These are phyloP conservation scores for Rubia balearica DNA, from an alignment of 305 asterid species.

Conservation along the genomic window DNA sequence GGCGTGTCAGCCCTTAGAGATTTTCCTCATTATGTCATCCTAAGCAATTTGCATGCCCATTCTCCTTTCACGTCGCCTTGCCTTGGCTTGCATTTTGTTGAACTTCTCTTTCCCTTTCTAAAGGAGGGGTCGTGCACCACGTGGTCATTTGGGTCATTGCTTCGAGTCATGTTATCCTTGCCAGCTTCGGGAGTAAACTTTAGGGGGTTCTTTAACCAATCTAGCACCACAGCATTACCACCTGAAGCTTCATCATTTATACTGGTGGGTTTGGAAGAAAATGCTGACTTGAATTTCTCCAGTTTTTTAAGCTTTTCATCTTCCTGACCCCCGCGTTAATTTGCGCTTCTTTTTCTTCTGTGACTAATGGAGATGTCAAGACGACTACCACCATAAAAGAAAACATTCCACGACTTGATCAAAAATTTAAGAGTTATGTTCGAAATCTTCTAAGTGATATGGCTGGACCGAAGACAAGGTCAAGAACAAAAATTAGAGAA, in stretches of 20 bases:
- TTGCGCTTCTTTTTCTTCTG: slow-evolving; percentile 76
- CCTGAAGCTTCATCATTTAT: slow-evolving; percentile 33
- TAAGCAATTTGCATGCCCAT: slow-evolving; percentile 97
- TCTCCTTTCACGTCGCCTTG: slow-evolving; percentile 78
- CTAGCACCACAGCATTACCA: slow-evolving; percentile 43
- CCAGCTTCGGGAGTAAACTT: slow-evolving; percentile 69
- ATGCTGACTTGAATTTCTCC: slow-evolving; percentile 56
- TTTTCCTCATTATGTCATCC: no score
- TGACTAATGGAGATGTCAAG: no score
- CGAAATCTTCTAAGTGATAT: no score
- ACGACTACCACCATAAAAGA: no score
- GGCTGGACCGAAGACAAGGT: no score
- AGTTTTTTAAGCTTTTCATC: slow-evolving; percentile 76
- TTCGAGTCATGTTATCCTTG: slow-evolving; percentile 90
- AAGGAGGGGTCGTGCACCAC: slow-evolving; percentile 82
- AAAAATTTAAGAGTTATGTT: no score
- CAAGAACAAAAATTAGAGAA: no score
- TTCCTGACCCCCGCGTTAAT: slow-evolving; percentile 78
- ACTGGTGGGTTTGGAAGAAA: slow-evolving; percentile 42
- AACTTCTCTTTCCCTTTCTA: slow-evolving; percentile 96
- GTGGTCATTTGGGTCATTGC: slow-evolving; percentile 81
- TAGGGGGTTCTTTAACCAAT: slow-evolving; percentile 57
- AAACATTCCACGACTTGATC: no score
- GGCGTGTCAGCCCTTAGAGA: no score
- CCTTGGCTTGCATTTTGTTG: slow-evolving; percentile 86